These are phyloP conservation scores for Cutaneotrichosporon sp. DNA, from an alignment of 1,284 basidiomycete species.

Conservation along the genomic window DNA sequence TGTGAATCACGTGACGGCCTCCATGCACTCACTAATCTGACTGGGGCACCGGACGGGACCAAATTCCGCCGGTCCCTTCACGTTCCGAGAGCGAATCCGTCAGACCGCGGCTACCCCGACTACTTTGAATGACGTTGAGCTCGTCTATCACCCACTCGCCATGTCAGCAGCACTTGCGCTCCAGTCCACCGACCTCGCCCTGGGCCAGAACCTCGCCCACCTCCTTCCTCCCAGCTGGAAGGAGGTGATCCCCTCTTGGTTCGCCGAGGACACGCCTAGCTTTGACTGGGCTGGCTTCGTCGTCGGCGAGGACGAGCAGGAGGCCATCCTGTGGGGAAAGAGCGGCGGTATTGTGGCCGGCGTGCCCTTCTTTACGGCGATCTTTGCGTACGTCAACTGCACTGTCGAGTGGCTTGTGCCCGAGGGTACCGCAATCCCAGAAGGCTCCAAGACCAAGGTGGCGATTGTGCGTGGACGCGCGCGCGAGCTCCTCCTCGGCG, in stretches of 20 bases:
- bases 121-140: neutral
- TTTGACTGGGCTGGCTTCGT: constrained; percentile 98
- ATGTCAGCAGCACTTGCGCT: constrained; percentile 8
- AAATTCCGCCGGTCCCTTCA: neutral
- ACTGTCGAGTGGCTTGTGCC: constrained; percentile 85
- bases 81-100: neutral
- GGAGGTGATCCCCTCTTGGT: constrained; percentile 74
- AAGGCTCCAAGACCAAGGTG: constrained; percentile 66
- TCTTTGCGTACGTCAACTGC: constrained; percentile 88
- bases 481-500: constrained; percentile 84
- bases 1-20: too few species aligned
- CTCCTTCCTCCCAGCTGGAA: constrained; percentile 91
- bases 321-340: constrained; percentile 84
- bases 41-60: constrained; percentile 2
- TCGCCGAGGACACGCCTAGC: constrained; percentile 90
- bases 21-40: neutral
- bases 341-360: constrained; percentile 80
- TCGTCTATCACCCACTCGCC: neutral
- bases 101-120: neutral
- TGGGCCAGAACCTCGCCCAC: constrained; percentile 56
- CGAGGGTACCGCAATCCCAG: constrained; percentile 80
- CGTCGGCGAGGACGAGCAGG: constrained; percentile 82
- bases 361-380: constrained; percentile 91
- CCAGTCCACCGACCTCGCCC: constrained; percentile 29
- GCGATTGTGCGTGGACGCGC: constrained; percentile 90